Evolutionary conservation across 2,329 filamentous ascomycete genomes (phyloP), one percentile per base, ranked within the genome.

Genomic region (Fusarium sp.): DNA sequence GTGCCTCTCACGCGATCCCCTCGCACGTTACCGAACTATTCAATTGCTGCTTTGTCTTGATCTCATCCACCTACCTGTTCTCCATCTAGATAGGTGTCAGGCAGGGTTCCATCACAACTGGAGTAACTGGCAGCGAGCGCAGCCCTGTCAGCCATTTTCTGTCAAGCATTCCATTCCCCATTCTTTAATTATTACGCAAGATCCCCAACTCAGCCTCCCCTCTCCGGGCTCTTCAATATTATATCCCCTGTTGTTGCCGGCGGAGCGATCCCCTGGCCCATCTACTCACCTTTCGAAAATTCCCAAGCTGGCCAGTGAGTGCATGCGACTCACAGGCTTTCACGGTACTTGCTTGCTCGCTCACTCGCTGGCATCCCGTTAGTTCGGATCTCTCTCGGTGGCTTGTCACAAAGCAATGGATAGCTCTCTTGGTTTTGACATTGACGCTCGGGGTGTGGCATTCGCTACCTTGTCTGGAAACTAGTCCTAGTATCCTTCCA

Each of bases 321-420:
- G 52, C 53, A 70, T 67, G 42, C 52, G 50, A 59, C 64, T 65
- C 71, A 57, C 70, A 39, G 49, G 57, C 57, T 64, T 35, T 64
- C 56, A 50, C 25, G 39, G 64, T 63, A 36, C 64, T 68, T 64
- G 41, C 39, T 46, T 45, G 53, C 54, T 36, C n/a, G 12, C 29
- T 47, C 41, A 47, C 57, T 61, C 25, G 50, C 60, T 47, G 67
- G 58, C 47, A 57, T 69, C 54, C 62, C 60, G 59, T 75, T 58
- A 71, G 68, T 38, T 65, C 63, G 63, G 58, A 72, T 67, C 56
- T 57, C 64, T 67, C 59, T 74, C 62, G 54, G 73, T 71, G 72
- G 75, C 72, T 75, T 76, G 72, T 58, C 61, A 73, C 66, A 73
- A 57, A 65, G 75, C 72, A 55, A 76, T 75, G 75, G 36, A 56